Conservation (phyloP, 192 early-diverging fungal genomes). For the Endogone sp. region DNA sequence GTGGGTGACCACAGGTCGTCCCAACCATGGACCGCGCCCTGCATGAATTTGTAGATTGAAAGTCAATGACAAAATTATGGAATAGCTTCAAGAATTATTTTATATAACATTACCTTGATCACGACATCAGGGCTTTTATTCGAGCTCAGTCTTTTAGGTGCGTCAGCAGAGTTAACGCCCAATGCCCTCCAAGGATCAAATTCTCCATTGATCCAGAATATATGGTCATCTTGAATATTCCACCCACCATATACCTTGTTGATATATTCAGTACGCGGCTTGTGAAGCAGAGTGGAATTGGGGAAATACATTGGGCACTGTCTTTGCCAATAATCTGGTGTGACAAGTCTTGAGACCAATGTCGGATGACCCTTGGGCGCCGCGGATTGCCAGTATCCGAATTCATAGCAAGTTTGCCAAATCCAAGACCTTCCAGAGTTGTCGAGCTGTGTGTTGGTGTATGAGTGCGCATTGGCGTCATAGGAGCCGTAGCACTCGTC, state of each 20-base stretch:
- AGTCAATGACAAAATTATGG: not conserved
- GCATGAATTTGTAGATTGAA: not conserved
- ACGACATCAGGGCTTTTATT: not conserved
- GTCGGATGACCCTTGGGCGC: slow-evolving; percentile 29
- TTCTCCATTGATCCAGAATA: slow-evolving; percentile 65
- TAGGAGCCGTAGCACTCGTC: slow-evolving; percentile 18
- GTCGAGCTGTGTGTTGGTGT: slow-evolving; percentile 2
- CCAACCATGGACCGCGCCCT: not conserved
- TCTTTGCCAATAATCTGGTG: slow-evolving; percentile 7
- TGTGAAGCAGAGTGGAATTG: slow-evolving; percentile 4
- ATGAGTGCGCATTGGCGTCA: slow-evolving; percentile 1
- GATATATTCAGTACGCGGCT: slow-evolving; percentile 8
- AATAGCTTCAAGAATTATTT: not conserved
- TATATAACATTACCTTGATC: not conserved
- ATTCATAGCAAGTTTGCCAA: slow-evolving; percentile 70
- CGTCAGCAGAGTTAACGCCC: slow-evolving; percentile 25
- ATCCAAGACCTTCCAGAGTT: slow-evolving; percentile 11
- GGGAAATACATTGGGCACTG: slow-evolving; percentile 11
- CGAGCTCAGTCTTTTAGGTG: not conserved
- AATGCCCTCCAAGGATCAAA: slow-evolving; percentile 60
- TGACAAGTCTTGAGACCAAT: slow-evolving; percentile 33
- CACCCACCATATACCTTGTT: not conserved
- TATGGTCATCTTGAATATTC: slow-evolving; percentile 35
- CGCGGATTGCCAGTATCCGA: slow-evolving; percentile 60
- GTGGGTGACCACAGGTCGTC: not conserved